A percentile compares a stretch with the other conserved stretches of the same genome.
Conservation (phyloP, 352 stramenopile genomes). For the Phytophthora ohioensis region DNA sequence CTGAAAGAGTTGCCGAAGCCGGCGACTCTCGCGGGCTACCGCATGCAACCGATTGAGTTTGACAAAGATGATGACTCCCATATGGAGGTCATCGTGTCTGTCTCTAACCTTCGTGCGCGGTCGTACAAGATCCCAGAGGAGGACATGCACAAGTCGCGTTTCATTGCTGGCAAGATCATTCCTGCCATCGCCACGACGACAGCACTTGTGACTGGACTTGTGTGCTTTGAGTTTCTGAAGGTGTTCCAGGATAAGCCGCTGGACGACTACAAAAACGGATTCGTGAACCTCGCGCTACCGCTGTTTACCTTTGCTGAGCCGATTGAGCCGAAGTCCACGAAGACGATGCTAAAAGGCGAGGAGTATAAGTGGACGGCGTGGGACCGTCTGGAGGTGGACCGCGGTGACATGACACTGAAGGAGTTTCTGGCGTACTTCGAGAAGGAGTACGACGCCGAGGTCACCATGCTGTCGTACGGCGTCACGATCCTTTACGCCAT, state of each 20-base stretch:
- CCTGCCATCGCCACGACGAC: constrained; percentile 99
- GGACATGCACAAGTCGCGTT: constrained; percentile 97
- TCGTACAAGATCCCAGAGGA: constrained; percentile 99
- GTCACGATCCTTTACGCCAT: constrained; percentile 92
- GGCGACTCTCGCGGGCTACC: constrained; percentile 86
- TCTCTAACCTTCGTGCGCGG: constrained; percentile 96
- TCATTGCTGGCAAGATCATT: constrained; percentile 99
- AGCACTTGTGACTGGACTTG: constrained; percentile 97
- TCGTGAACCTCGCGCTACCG: constrained; percentile 98
- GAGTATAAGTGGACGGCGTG: constrained; percentile 98
- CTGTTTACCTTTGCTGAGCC: constrained; percentile 99
- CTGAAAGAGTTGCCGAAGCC: constrained; percentile 87
- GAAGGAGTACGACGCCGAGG: constrained; percentile 96
- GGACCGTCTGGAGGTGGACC: constrained; percentile 96
- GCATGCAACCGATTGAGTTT: constrained; percentile 96
- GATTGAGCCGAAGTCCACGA: constrained; percentile 93
- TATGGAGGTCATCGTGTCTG: constrained; percentile 98
- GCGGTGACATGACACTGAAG: constrained; percentile 96
- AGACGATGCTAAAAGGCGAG: constrained; percentile 93
- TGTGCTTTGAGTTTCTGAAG: constrained; percentile 99
- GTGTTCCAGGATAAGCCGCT: constrained; percentile 91
- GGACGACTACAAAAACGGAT: constrained; percentile 98
- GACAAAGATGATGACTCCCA: constrained; percentile 99
- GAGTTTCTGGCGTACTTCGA: constrained; percentile 97
- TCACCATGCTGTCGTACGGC: constrained; percentile 98